Conservation (phyloP, 495 filamentous ascomycete species). For the Aspergillus hancockii region DNA sequence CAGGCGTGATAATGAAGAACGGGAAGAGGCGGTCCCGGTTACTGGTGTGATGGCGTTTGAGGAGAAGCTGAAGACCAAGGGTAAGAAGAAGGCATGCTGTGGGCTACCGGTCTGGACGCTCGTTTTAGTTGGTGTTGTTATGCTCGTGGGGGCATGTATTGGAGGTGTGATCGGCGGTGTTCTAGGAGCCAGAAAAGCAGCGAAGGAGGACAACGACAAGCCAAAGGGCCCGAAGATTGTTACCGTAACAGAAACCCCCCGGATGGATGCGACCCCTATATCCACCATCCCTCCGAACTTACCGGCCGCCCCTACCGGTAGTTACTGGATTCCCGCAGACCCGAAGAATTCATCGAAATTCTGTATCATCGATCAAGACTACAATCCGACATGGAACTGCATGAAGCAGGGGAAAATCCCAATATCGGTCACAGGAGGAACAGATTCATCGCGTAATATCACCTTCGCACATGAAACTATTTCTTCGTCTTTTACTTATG, state of each 20-base stretch:
- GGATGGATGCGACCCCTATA: constrained; percentile 66
- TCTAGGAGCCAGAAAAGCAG: constrained; percentile 42
- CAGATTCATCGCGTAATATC: constrained; percentile 26
- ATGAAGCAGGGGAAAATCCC: constrained; percentile 39
- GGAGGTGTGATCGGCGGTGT: constrained; percentile 65
- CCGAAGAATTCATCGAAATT: constrained; percentile 59
- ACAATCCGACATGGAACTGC: constrained; percentile 72
- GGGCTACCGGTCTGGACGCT: constrained; percentile 72
- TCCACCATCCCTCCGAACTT: constrained; percentile 58
- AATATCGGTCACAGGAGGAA: constrained; percentile 34
- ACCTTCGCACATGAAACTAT: constrained; percentile 30
- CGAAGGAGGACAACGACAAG: constrained; percentile 27
- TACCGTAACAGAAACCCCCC: constrained; percentile 55
- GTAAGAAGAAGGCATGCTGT: constrained; percentile 60
- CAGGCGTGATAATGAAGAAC: constrained; percentile 2
- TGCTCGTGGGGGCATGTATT: constrained; percentile 57
- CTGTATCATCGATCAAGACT: constrained; percentile 64
- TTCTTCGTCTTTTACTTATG: constrained; percentile 58
- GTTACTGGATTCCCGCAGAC: constrained; percentile 60
- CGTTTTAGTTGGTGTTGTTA: constrained; percentile 51
- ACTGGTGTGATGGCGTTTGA: constrained; percentile 49
- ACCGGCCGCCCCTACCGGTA: constrained; percentile 62
- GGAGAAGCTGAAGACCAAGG: constrained; percentile 57
- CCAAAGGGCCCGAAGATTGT: constrained; percentile 39
- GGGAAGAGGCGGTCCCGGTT: constrained; percentile 14